Evolutionary conservation across 768 basidiomycete species (phyloP).

Genomic region (Scleroderma bovista): DNA sequence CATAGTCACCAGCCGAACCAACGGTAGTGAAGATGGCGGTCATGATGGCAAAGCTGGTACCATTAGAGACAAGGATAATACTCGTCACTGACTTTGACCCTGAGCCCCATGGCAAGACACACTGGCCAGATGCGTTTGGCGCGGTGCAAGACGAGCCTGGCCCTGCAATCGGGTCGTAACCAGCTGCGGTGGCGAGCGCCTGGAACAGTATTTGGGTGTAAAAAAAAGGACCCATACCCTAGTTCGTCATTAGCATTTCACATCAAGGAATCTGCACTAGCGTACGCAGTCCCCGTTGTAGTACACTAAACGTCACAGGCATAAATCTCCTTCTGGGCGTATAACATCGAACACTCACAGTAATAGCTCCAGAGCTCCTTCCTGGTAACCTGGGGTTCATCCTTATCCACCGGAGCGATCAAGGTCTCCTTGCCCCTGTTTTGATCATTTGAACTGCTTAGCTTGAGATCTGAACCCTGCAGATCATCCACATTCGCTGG

Average conservation of each 20-base stretch:
- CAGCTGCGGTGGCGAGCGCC: conserved; percentile 62
- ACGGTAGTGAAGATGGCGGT: conserved; percentile 78
- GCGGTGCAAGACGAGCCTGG: conserved; percentile 64
- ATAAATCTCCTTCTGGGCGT: neutral
- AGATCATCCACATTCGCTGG: neutral
- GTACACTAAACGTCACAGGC: conserved; percentile 59
- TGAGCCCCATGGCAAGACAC: conserved; percentile 72
- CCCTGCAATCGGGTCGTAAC: conserved; percentile 65
- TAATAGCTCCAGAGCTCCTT: conserved; percentile 81
- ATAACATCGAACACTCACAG: no score
- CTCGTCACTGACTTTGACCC: conserved; percentile 73
- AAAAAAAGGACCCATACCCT: conserved; percentile 66
- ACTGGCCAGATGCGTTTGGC: conserved; percentile 57
- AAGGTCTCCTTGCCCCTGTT: conserved; percentile 20
- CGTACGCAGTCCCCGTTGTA: conserved; percentile 78
- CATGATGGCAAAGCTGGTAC: conserved; percentile 75
- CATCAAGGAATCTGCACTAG: neutral
- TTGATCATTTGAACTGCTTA: neutral
- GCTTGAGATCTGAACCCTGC: neutral
- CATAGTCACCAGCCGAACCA: conserved; percentile 37
- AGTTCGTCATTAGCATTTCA: neutral
- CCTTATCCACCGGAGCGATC: conserved; percentile 36
- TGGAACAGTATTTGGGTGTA: conserved; percentile 77
- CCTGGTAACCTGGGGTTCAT: conserved; percentile 67
- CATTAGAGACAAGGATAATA: conserved; percentile 72